Evolutionary conservation across 305 asterid species (phyloP), one percentile per base, ranked within the genome.

Genomic region (Fraxinus sp.): DNA sequence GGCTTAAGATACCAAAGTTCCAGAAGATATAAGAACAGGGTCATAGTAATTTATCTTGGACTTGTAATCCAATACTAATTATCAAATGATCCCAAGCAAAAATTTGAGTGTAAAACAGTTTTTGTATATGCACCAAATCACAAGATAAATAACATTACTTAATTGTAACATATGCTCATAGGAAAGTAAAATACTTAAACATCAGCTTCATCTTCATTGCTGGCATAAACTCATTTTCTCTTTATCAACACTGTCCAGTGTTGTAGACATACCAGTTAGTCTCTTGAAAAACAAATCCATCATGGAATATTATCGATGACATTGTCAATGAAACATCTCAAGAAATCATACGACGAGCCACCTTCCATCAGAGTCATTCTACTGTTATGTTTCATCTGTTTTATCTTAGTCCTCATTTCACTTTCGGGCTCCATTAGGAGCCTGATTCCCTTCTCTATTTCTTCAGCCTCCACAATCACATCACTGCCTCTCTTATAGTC

Each of bases 391-490:
- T 85, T 83, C 78, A 88, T 37, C 10, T 73, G 88, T 44, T 75
- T 39, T 0, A 74, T 76, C 52, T 76, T 79, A 22, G 0, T 75
- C 82, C 82, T 80, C 13, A 26, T 6, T 33, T 82, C 83, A 77
- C 80, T 83, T 2, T 77, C 76, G 0, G 83, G 73, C 28, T 84
- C 89, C 89, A 90, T 88, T 80, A 90, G 32, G 0, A 36, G n/a
- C 83, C 76, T 64, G 36, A 85, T 83, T 57, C 80, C 86, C 1
- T 28, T 72, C 80, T 84, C 84, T 6, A 87, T 87, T 83, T 79
- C 83, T 22, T 84, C 89, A 11, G 87, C 86, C 35, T 8, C n/a
- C 28, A 90, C 87, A 4, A 88, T 66, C 68, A 74, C 70, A 10
- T 55, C 64, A 8, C 37, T 78, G 9, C 46, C 46, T 10, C 18